phyloP scores from a whole-genome alignment of 1,284 basidiomycete genomes.

The Puccinia triticina region DNA sequence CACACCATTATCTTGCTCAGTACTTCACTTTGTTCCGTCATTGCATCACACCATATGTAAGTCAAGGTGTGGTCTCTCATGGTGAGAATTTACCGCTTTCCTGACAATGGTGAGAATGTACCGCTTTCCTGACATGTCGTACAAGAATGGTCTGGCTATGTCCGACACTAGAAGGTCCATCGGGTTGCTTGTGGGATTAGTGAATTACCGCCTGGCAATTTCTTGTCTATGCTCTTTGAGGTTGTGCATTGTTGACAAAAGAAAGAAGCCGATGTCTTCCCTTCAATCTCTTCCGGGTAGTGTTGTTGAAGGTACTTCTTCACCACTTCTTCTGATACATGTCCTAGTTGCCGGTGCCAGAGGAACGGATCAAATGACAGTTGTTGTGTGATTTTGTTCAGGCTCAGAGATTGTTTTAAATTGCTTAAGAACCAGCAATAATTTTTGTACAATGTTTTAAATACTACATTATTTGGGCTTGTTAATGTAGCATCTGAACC shows the following conservation, averaged over 20 bases:
- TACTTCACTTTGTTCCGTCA: neutral
- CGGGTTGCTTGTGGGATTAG: neutral
- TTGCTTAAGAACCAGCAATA: neutral
- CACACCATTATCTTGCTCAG: neutral
- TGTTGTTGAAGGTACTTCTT: neutral
- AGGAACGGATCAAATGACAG: neutral
- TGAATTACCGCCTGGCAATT: neutral
- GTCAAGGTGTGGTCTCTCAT: slow-evolving; percentile 12
- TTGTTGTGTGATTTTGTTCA: neutral
- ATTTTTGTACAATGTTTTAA: neutral
- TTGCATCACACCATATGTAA: neutral
- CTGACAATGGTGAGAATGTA: no score
- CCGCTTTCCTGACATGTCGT: neutral
- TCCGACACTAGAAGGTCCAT: slow-evolving; percentile 2
- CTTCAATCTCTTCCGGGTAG: neutral
- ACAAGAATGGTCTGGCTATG: neutral
- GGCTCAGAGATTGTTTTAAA: no score
- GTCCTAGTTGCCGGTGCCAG: slow-evolving; percentile 8
- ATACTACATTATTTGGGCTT: neutral
- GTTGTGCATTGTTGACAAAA: neutral
- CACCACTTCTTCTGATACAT: neutral
- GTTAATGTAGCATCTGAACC: neutral
- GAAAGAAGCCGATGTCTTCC: neutral
- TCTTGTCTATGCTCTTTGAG: slow-evolving; percentile 5
- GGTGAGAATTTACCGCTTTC: neutral